Evolutionary conservation across 1,284 basidiomycete species (phyloP), one percentile per base, ranked within the genome.

Genomic region (Termitomyces sp.): DNA sequence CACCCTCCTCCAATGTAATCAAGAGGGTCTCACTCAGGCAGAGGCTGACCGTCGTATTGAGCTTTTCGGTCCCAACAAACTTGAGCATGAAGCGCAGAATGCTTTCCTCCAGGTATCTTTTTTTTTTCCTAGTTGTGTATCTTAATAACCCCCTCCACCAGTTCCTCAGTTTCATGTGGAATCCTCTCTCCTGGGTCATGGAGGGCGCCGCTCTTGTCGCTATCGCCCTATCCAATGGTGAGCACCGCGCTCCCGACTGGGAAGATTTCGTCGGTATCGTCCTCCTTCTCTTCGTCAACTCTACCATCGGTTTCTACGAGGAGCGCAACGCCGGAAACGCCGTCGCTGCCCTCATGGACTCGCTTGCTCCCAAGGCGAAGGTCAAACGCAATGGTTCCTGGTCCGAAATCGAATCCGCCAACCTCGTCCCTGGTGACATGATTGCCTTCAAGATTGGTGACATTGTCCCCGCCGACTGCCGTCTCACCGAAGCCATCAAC

Each of bases 181-280:
- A 97, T 77, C 94, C 94, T 51, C 82, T 98, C 24, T 97, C 94
- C 40, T 98, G 95, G 94, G 96, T 98, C 76, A 99, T 98, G 95
- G 95, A 99, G 75, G 94, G 90, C 64, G 95, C 95, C 54, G 94
- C 95, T 49, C 79, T 98, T 50, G 95, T 98, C 70, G 94, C 95
- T 58, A 98, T 98, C 70, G 95, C 84, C 45, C 85, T 98, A 40
- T 97, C 95, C 61, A 98, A 98, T 74, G 94, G 96, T 75, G 86
- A 85, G 64, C 78, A 81, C 61, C 78, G 79, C 61, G 83, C 95
- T 47, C 95, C 95, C 42, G 94, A 98, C 70, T 98, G 96, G 96
- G 80, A 89, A 70, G 94, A 98, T 80, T 99, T 98, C 76, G 83
- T 93, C 74, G 95, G 94, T 85, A 98, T 98, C 77, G 78, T 97